phyloP scores from a whole-genome alignment of 805 yeast genomes.

The Zygosaccharomyces gambellarensis region DNA sequence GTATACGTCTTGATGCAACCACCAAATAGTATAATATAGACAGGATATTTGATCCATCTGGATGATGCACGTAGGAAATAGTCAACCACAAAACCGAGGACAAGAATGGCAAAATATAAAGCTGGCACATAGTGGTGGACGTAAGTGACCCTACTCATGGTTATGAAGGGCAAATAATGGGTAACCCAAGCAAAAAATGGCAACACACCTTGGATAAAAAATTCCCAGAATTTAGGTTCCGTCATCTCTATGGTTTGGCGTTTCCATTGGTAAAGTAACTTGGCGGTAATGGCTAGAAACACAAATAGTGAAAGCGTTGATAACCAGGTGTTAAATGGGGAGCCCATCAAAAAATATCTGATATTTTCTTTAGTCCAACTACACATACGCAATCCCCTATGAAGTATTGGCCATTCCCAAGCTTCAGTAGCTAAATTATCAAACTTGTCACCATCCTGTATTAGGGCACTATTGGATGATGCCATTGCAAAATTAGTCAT shows the following conservation, averaged over 20 bases:
- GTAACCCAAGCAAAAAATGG: constrained; percentile 90
- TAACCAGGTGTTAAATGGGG: constrained; percentile 76
- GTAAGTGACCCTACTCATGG: constrained; percentile 96
- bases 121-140: constrained; percentile 98
- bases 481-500: constrained; percentile 80
- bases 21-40: constrained; percentile 45
- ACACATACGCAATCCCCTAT: constrained; percentile 71
- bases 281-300: constrained; percentile 41
- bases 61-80: constrained; percentile 21
- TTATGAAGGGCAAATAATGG: constrained; percentile 81
- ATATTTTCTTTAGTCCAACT: constrained; percentile 57
- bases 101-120: constrained; percentile 84
- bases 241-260: constrained; percentile 55
- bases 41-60: constrained; percentile 24
- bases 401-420: constrained; percentile 88
- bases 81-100: constrained; percentile 38
- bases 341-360: constrained; percentile 66
- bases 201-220: constrained; percentile 62
- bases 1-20: constrained; percentile 52
- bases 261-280: constrained; percentile 54
- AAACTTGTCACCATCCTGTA: constrained; percentile 71
- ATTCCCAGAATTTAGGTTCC: constrained; percentile 38
- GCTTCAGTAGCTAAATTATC: constrained; percentile 68
- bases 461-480: constrained; percentile 77
- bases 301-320: constrained; percentile 56